Percentiles rank a stretch among this genome's conserved stretches.
Conservation (phyloP, 2,329 filamentous ascomycete genomes). For the Phialemoniopsis sp. region DNA sequence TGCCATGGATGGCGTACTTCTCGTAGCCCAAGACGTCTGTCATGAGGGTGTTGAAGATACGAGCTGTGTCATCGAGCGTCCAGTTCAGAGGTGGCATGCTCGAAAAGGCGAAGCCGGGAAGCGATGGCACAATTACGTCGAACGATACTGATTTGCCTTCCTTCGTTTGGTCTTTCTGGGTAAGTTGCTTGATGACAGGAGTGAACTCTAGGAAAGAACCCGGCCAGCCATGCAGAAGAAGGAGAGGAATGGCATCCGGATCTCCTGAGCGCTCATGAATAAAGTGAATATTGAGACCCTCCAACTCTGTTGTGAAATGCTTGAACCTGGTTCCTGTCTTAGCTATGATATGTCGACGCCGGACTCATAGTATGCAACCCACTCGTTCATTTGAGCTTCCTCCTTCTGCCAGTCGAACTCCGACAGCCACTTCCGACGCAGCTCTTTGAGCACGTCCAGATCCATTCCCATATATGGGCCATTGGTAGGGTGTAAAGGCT, state of each 20-base stretch:
- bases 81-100: slow-evolving; percentile 33
- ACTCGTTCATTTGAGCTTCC: too few species aligned
- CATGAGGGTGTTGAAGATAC: slow-evolving; percentile 9
- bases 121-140: slow-evolving; percentile 43
- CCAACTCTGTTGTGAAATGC: slow-evolving; percentile 6
- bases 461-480: too few species aligned
- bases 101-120: slow-evolving; percentile 46
- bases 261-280: slow-evolving; percentile 9
- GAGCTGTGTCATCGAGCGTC: slow-evolving; percentile 7
- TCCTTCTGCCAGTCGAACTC: too few species aligned
- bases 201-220: slow-evolving; percentile 44
- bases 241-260: slow-evolving; percentile 11
- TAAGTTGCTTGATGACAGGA: slow-evolving; percentile 25
- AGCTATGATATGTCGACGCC: too few species aligned
- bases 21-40: slow-evolving; percentile 7
- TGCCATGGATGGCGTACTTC: slow-evolving; percentile 5
- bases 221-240: slow-evolving; percentile 28
- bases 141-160: slow-evolving; percentile 31
- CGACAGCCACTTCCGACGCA: too few species aligned
- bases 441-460: too few species aligned
- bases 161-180: slow-evolving; percentile 33
- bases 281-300: slow-evolving; percentile 6
- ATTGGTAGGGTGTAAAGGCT: too few species aligned
- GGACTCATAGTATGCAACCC: too few species aligned
- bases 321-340: slow-evolving; percentile 6